These are phyloP conservation scores for Globisporangium ultimum DNA, from an alignment of 352 stramenopile genomes.

Conservation along the genomic window DNA sequence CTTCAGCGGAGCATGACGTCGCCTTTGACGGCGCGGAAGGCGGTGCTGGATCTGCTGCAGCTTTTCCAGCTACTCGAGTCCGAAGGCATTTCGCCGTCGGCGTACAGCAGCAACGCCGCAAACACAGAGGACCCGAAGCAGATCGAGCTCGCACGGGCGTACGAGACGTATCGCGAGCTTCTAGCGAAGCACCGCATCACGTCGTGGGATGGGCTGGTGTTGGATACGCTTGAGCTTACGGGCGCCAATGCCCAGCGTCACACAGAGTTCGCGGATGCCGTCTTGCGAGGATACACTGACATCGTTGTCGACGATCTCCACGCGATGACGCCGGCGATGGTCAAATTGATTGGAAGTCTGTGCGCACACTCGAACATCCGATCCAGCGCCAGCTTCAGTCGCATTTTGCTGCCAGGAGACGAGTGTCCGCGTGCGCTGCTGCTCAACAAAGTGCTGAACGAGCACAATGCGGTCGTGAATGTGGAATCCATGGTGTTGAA, in stretches of 20 bases:
- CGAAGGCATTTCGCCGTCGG: conserved; percentile 40
- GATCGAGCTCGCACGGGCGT: conserved; percentile 46
- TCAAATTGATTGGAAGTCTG: conserved; percentile 37
- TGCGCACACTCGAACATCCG: conserved; percentile 35
- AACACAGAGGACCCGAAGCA: conserved; percentile 11
- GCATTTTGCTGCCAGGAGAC: conserved; percentile 26
- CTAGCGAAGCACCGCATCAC: conserved; percentile 46
- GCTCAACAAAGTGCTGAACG: conserved; percentile 33
- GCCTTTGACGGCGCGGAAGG: conserved; percentile 48
- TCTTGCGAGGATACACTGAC: conserved; percentile 49
- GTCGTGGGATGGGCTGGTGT: conserved; percentile 65
- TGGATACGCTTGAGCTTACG: conserved; percentile 38
- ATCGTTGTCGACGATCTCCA: conserved; percentile 72
- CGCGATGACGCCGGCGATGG: conserved; percentile 64
- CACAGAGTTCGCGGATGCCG: conserved; percentile 27
- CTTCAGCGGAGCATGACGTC: conserved; percentile 41
- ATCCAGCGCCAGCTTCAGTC: conserved; percentile 57
- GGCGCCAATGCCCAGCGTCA: conserved; percentile 13
- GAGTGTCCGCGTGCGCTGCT: conserved; percentile 29
- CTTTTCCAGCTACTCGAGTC: conserved; percentile 70
- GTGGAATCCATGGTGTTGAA: neutral
- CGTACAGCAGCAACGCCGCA: conserved; percentile 31
- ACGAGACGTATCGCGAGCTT: conserved; percentile 48
- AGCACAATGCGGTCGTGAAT: neutral
- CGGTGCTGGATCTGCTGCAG: conserved; percentile 53